Evolutionary conservation across 2,329 filamentous ascomycete genomes (phyloP).

Genomic region (Alternaria atra): DNA sequence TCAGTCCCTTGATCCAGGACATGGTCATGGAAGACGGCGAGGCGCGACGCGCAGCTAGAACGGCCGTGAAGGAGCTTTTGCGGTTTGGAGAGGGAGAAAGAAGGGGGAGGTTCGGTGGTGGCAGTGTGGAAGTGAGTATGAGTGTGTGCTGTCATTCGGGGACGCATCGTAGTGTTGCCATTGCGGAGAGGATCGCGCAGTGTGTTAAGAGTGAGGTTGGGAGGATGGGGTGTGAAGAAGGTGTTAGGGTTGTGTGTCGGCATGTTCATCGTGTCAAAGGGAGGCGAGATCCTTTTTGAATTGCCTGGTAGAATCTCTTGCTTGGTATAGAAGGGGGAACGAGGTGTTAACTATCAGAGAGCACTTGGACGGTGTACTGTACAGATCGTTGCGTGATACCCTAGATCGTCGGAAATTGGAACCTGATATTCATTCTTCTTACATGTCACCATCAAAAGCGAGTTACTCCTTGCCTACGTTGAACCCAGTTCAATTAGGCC

Average conservation of each 20-base stretch:
- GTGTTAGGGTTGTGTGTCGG: slow-evolving; percentile 33
- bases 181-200: slow-evolving; percentile 40
- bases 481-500: slow-evolving; percentile 12
- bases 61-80: slow-evolving; percentile 24
- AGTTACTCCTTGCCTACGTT: slow-evolving; percentile 3
- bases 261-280: slow-evolving; percentile 42
- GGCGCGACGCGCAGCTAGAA: slow-evolving; percentile 23
- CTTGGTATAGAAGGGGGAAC: neutral
- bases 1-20: slow-evolving; percentile 31
- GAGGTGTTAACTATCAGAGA: neutral
- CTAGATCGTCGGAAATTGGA: slow-evolving; percentile 13
- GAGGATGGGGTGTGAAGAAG: slow-evolving; percentile 16
- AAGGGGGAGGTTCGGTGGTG: slow-evolving; percentile 10
- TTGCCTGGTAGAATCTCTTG: neutral
- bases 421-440: slow-evolving; percentile 31
- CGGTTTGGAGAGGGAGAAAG: slow-evolving; percentile 9
- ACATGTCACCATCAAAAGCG: slow-evolving; percentile 19
- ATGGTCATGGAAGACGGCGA: slow-evolving; percentile 28
- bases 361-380: neutral
- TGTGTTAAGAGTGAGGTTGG: slow-evolving; percentile 27
- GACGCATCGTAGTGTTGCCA: slow-evolving; percentile 45
- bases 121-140: slow-evolving; percentile 16
- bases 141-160: slow-evolving; percentile 39
- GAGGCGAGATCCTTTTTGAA: slow-evolving; percentile 31
- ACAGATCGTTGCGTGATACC: slow-evolving; percentile 2